Conservation (phyloP, 768 basidiomycete genomes). For the Mycena maculata region DNA sequence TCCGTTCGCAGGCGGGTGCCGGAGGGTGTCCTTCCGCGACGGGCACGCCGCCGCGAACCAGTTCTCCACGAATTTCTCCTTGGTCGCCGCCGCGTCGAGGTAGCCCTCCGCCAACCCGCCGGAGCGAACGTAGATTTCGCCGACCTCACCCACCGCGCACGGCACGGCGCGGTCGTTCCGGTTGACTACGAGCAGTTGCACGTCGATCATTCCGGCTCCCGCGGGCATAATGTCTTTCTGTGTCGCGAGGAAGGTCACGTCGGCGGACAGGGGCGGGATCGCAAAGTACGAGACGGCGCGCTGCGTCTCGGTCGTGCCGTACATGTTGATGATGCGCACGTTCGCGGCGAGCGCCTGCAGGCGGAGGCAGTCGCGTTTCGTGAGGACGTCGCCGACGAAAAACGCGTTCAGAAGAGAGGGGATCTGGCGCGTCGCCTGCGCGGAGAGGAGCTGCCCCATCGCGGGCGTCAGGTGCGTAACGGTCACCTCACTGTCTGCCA, state of each 20-base stretch:
- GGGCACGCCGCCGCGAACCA: conserved; percentile 78
- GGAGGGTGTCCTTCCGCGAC: conserved; percentile 77
- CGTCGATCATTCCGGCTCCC: conserved; percentile 96
- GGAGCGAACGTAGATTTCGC: conserved; percentile 97
- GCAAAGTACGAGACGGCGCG: conserved; percentile 98
- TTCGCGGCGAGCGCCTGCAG: conserved; percentile 93
- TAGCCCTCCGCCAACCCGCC: conserved; percentile 97
- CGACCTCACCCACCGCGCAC: conserved; percentile 96
- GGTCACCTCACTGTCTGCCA: conserved; percentile 90
- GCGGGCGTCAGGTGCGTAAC: conserved; percentile 99
- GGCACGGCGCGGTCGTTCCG: conserved; percentile 83
- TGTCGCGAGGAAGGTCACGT: conserved; percentile 90
- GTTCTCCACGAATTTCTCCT: conserved; percentile 93
- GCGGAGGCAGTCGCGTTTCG: conserved; percentile 96
- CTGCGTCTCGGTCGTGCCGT: conserved; percentile 99
- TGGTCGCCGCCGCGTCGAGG: conserved; percentile 81
- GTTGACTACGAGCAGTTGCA: conserved; percentile 97
- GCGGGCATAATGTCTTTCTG: conserved; percentile 99
- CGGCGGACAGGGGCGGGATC: conserved; percentile 85
- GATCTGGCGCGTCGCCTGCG: conserved; percentile 83
- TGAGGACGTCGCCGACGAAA: conserved; percentile 99
- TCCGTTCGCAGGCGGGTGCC: conserved; percentile 62
- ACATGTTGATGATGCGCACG: conserved; percentile 98
- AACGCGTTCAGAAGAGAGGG: conserved; percentile 91
- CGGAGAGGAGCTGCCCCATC: conserved; percentile 97